Percentiles rank a stretch among this genome's conserved stretches.
Evolutionary conservation across 73 alveolate genomes (phyloP).

Genomic region (Paramecium biaurelia): DNA sequence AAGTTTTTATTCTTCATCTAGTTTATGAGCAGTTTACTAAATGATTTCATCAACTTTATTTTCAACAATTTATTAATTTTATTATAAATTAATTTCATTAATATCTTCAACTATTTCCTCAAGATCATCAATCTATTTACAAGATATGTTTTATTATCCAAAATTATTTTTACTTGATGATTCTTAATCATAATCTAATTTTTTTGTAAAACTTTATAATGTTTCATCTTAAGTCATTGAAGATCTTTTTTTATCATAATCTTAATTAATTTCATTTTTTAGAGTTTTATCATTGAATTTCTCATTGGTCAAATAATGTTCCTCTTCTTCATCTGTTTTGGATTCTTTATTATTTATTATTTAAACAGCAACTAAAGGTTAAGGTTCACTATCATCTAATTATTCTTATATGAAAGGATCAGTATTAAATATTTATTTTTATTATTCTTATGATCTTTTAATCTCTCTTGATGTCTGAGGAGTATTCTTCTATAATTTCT

Average conservation of each 20-base stretch:
- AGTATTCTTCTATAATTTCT: background rate
- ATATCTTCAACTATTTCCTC: background rate
- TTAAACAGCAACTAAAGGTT: background rate
- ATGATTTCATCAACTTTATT: background rate
- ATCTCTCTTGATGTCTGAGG: background rate
- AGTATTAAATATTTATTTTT: background rate
- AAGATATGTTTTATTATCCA: background rate
- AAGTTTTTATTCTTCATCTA: background rate
- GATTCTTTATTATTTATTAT: background rate
- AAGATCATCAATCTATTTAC: background rate
- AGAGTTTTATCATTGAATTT: background rate
- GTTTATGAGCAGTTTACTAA: background rate
- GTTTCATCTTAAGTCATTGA: background rate
- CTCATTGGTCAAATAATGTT: background rate
- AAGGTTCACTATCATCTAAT: conserved; percentile 36
- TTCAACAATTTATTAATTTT: background rate
- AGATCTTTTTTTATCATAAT: background rate
- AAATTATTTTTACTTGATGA: background rate
- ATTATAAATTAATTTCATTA: background rate
- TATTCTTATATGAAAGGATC: background rate
- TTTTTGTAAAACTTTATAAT: background rate
- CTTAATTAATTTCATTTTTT: background rate
- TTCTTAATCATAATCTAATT: background rate
- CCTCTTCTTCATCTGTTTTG: background rate
- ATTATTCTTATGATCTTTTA: background rate